These are phyloP conservation scores for Macaranga tanarius DNA, from an alignment of 441 rosid species.

Conservation along the genomic window DNA sequence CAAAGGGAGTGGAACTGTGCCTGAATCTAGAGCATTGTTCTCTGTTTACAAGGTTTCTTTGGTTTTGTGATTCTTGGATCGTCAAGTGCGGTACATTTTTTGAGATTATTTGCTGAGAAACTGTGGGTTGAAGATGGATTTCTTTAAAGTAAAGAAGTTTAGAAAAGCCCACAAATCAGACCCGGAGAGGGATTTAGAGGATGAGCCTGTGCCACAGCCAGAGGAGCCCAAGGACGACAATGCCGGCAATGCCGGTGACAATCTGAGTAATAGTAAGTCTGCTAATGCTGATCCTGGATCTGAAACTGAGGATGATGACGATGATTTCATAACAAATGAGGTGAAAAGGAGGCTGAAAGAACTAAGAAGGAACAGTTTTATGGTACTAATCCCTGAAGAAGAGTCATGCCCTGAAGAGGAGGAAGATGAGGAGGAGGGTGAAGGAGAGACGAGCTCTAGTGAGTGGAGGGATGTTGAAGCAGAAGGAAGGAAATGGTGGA, in stretches of 20 bases:
- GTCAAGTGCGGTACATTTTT: conserved; percentile 14
- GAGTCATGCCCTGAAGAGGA: conserved; percentile 63
- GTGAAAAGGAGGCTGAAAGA: conserved; percentile 90
- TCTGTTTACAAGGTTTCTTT: not conserved
- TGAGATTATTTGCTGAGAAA: not conserved
- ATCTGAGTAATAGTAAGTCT: conserved; percentile 31
- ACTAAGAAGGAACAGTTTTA: conserved; percentile 83
- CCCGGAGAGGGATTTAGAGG: conserved; percentile 50
- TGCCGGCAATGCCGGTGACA: conserved; percentile 31
- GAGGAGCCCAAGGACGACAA: conserved; percentile 48
- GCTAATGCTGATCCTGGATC: conserved; percentile 34
- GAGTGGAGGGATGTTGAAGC: conserved; percentile 96
- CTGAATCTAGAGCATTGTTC: not conserved
- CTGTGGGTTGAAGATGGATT: conserved; percentile 50
- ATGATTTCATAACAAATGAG: conserved; percentile 89
- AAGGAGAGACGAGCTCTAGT: conserved; percentile 52
- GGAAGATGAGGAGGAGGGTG: conserved; percentile 49
- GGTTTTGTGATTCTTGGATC: conserved; percentile 11
- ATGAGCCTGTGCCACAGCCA: conserved; percentile 38
- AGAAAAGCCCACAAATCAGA: conserved; percentile 54
- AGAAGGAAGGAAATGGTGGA: conserved; percentile 94
- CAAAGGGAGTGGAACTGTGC: not conserved
- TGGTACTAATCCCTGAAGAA: conserved; percentile 94
- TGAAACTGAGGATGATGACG: conserved; percentile 83
- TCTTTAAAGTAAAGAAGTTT: conserved; percentile 67